Evolutionary conservation across 2,329 filamentous ascomycete genomes (phyloP).

Genomic region (Calonectria hawksworthii): DNA sequence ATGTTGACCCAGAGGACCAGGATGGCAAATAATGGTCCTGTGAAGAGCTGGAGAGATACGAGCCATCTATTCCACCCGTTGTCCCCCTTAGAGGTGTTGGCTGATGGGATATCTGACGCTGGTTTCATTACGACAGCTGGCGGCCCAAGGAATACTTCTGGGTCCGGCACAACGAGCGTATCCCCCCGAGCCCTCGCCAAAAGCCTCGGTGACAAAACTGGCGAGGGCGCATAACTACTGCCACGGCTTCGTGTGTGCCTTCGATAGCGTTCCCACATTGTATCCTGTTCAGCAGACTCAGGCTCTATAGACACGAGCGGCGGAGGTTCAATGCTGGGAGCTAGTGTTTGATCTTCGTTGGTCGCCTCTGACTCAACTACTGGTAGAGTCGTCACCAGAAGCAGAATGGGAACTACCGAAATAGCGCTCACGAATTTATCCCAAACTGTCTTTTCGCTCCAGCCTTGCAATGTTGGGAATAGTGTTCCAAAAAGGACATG

Average conservation of each 20-base stretch:
- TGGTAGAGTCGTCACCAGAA: conserved; percentile 90
- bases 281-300: conserved; percentile 56
- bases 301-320: conserved; percentile 54
- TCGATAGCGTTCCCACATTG: conserved; percentile 73
- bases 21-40: conserved; percentile 86
- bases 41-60: conserved; percentile 86
- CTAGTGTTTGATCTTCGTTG: conserved; percentile 53
- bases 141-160: conserved; percentile 38
- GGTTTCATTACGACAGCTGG: conserved; percentile 47
- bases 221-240: conserved; percentile 40
- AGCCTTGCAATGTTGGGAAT: conserved; percentile 89
- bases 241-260: conserved; percentile 57
- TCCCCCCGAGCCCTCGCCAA: conserved; percentile 41
- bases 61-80: conserved; percentile 93
- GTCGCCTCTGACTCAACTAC: conserved; percentile 83
- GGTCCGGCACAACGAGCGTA: conserved; percentile 24
- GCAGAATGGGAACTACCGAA: conserved; percentile 90
- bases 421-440: conserved; percentile 86
- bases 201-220: conserved; percentile 33
- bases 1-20: conserved; percentile 82
- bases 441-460: conserved; percentile 86
- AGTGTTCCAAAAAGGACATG: conserved; percentile 79
- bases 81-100: conserved; percentile 54
- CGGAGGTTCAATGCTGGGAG: conserved; percentile 49
- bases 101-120: conserved; percentile 50